phyloP scores from a whole-genome alignment of 73 alveolate species.

The Tetrahymena borealis region DNA sequence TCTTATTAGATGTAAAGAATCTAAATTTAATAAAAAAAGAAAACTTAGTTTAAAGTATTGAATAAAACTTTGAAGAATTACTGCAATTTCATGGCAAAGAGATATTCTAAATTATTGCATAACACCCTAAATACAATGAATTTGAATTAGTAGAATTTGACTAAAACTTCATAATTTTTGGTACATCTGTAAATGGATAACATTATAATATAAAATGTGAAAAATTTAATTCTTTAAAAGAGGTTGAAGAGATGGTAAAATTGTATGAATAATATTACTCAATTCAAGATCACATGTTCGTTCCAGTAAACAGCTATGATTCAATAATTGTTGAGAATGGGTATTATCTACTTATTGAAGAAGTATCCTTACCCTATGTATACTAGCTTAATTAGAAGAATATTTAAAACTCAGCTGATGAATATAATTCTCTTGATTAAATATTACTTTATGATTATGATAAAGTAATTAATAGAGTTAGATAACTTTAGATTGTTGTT shows the following conservation, averaged over 20 bases:
- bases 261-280: neutral
- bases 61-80: neutral
- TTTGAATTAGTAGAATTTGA: neutral
- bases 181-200: neutral
- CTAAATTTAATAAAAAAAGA: neutral
- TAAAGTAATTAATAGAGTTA: neutral
- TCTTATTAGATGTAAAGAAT: neutral
- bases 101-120: neutral
- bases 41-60: neutral
- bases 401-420: neutral
- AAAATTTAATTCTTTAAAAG: neutral
- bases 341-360: neutral
- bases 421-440: neutral
- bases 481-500: neutral
- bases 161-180: neutral
- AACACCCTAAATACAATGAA: neutral
- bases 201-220: neutral
- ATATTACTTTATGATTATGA: neutral
- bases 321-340: neutral
- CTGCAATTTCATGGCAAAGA: neutral
- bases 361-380: neutral
- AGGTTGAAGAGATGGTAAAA: neutral
- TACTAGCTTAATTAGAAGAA: neutral
- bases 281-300: neutral
- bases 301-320: neutral